Evolutionary conservation across 169 alveolate genomes (phyloP), one percentile per base, ranked within the genome.

Genomic region (Eimeria tenella): DNA sequence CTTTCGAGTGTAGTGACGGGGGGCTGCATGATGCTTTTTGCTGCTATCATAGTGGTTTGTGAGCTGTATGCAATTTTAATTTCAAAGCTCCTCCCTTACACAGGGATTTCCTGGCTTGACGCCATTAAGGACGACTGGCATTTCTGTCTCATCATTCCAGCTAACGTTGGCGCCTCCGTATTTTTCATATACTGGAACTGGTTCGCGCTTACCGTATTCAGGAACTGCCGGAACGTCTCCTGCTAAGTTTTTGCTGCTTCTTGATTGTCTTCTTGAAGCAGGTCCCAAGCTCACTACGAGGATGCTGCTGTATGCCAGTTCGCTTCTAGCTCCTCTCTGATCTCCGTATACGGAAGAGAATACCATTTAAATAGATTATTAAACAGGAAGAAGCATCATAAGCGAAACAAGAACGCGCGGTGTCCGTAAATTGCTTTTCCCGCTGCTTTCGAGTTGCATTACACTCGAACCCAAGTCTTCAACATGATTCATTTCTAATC

Each of bases 31-130:
- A 75, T 75, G 25, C 8, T 75, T 42, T 17, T 49, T 75, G 86
- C 86, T 31, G 60, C 58, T 6, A 8, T 75, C 42, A 13, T 75
- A 58, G 21, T 50, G 0, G n/a, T 17, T 49, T 31, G 17, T 31
- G 63, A 75, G 25, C 55, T 75, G n/a, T 75, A 75, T 15, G 86
- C 86, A 42, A 25, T 52, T 11, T 75, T 8, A 4, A 75, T 75
- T 75, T 75, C 86, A 17, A 75, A 75, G 25, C 86, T 75, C 25
- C 9, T 75, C 63, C 86, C 86, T 5, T 6, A 49, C 21, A 31
- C 23, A 21, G 86, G 86, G 19, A 75, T 75, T 50, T 75, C 63
- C 63, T 75, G 86, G 86, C 86, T 75, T 17, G 86, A 75, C 17
- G 63, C 63, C 13, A 49, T 75, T 5, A 75, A 75, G 21, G 58